Base-by-base conservation (phyloP, 441 rosid species). In the Metrosideros polymorpha region DNA sequence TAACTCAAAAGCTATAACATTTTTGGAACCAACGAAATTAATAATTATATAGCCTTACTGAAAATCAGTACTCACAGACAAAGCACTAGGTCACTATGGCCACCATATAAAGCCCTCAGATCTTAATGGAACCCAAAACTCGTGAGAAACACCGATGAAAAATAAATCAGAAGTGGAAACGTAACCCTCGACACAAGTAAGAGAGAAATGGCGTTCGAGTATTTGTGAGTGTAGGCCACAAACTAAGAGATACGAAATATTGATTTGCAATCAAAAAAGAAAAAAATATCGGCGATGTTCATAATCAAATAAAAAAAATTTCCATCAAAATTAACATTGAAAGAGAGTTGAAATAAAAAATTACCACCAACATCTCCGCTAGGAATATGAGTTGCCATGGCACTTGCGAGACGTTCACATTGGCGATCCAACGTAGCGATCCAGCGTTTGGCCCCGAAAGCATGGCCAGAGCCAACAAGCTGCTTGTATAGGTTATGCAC, bases 391-490 rank as follows among this genome's bases (percentile, higher is more conserved):
- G 92, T 89, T 43, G 97, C 93, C 93, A 93, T 87, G 63, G 93
- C 93, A 89, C 95, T 92, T 22, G 98, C 95, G 13, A 96, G 93
- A 30, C 99, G 88, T 91, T 98, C 97, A 52, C 98, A 92, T 55
- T 96, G 98, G 85, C 97, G 92, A 24, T 93, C 94, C 25, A 96
- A 87, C 2, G 94, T 94, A 9, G 98, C 92, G 39, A 96, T 89
- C 99, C 99, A 98, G 29, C 98, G 97, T 84, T 89, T 95, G 18
- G 99, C 99, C 24, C 95, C 98, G 52, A 95, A 96, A 9, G 97
- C 99, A 51, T 91, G 91, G 52, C 98, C 99, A 13, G 94, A 87
- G 90, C 82, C 85, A 32, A 98, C 92, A 0, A 94, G 89, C 77
- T 92, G 93, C 92, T 90, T 92, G 92, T 91, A 98, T 30, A 95